phyloP scores from a whole-genome alignment of 2,329 filamentous ascomycete genomes.

The Dryadomyces quercivorus region DNA sequence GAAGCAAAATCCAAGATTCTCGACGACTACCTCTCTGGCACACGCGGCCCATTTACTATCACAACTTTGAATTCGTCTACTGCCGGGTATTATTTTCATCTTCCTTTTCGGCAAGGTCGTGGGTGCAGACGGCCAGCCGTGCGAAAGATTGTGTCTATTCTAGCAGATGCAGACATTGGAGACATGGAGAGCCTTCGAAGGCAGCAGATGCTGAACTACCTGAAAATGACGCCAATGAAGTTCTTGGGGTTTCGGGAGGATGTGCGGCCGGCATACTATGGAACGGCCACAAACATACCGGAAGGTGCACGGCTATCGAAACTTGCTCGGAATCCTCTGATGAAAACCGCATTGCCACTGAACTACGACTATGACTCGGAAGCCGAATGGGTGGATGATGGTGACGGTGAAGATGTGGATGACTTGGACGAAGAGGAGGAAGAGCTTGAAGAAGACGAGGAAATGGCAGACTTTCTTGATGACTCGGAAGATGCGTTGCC shows the following conservation, averaged over 20 bases:
- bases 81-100: conserved; percentile 30
- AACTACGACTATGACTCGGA: conserved; percentile 82
- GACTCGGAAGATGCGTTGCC: conserved; percentile 61
- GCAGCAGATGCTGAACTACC: conserved; percentile 22
- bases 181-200: conserved; percentile 29
- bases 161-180: conserved; percentile 18
- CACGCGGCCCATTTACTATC: conserved; percentile 30
- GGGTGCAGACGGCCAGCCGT: conserved; percentile 30
- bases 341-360: conserved; percentile 43
- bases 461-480: conserved; percentile 83
- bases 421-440: conserved; percentile 60
- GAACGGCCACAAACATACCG: conserved; percentile 55
- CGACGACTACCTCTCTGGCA: conserved; percentile 37
- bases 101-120: conserved; percentile 22
- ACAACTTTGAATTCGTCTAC: conserved; percentile 24
- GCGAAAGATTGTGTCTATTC: conserved; percentile 43
- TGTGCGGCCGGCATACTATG: conserved; percentile 58
- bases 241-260: conserved; percentile 50
- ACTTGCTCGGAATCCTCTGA: conserved; percentile 41
- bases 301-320: conserved; percentile 34
- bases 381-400: conserved; percentile 70
- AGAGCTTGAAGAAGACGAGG: conserved; percentile 59
- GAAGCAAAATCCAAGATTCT: conserved; percentile 37
- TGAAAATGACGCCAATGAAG: conserved; percentile 50
- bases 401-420: conserved; percentile 57